Conservation (phyloP, 345 rosid species). For the Salix exigua region DNA sequence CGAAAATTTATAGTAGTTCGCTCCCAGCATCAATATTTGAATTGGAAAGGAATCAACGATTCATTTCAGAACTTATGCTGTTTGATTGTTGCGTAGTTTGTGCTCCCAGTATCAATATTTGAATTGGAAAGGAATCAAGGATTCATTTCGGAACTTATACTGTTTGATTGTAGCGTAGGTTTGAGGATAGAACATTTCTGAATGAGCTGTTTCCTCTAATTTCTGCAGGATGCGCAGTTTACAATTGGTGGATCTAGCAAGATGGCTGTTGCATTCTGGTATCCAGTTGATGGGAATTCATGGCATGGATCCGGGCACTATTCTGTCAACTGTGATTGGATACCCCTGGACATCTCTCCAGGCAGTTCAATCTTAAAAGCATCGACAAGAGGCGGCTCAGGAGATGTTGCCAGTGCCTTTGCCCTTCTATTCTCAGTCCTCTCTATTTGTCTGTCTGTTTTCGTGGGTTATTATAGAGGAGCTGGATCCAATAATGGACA, state of each 20-base stretch:
- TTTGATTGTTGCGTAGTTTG: background rate
- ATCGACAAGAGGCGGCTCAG: conserved; percentile 39
- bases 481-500: conserved; percentile 25
- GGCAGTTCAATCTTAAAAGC: conserved; percentile 33
- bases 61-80: background rate
- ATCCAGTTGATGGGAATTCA: conserved; percentile 65
- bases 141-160: too few species aligned
- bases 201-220: conserved; percentile 3
- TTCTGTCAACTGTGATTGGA: conserved; percentile 83
- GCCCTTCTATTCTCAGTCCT: conserved; percentile 60
- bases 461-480: conserved; percentile 48
- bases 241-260: conserved; percentile 60
- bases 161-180: too few species aligned
- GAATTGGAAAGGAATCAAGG: too few species aligned
- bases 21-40: background rate
- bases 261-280: conserved; percentile 93
- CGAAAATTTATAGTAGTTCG: background rate
- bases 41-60: background rate
- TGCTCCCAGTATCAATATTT: background rate
- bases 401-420: conserved; percentile 49
- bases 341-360: conserved; percentile 53
- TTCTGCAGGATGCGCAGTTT: conserved; percentile 85
- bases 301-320: conserved; percentile 93
- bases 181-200: background rate
- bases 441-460: conserved; percentile 57